A percentile compares a stretch with the other conserved stretches of the same genome.
These are phyloP conservation scores for Geranomyces variabilis DNA, from an alignment of 192 early-diverging fungal genomes.

Conservation along the genomic window DNA sequence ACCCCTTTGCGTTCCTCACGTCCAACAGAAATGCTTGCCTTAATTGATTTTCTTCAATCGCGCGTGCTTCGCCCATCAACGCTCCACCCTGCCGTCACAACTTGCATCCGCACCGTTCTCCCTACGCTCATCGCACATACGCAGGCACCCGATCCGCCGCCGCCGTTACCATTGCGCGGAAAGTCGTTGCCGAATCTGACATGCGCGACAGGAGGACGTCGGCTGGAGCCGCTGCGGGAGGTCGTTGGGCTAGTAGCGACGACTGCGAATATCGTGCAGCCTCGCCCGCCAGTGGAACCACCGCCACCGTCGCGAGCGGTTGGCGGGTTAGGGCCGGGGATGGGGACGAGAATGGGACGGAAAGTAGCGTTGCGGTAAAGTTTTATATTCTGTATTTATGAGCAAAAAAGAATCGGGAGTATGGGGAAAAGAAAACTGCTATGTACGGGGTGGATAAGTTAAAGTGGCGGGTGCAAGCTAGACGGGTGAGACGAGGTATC, in stretches of 20 bases:
- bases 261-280: not conserved
- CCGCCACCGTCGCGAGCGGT: not conserved
- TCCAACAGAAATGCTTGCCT: not conserved
- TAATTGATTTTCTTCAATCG: not conserved
- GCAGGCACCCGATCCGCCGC: not conserved
- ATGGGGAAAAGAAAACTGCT: no score
- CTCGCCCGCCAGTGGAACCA: not conserved
- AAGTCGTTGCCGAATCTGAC: not conserved
- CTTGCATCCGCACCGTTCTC: no score
- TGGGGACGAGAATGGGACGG: not conserved
- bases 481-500: no score
- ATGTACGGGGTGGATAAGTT: no score
- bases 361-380: not conserved
- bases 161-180: not conserved
- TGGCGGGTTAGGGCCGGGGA: not conserved
- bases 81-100: no score
- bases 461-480: no score
- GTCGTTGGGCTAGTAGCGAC: not conserved
- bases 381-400: not conserved
- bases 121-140: no score
- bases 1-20: not conserved
- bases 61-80: not conserved
- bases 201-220: no score
- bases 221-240: not conserved
- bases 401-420: no score